Evolutionary conservation across 2,329 filamentous ascomycete species (phyloP).

Genomic region (Hypoxylon sp.): DNA sequence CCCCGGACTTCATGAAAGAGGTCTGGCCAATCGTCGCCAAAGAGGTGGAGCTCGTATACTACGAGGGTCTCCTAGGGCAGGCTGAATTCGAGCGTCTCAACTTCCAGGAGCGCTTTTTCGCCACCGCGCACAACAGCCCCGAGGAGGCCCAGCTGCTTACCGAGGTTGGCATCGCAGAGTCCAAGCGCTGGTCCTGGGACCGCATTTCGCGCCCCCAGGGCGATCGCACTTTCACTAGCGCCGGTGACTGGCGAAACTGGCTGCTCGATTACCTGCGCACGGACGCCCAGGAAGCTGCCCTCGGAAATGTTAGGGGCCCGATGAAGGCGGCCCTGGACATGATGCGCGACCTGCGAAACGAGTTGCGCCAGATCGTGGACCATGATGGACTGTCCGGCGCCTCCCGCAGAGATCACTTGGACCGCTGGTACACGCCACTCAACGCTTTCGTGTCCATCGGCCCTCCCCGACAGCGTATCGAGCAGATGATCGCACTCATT

Average conservation of each 20-base stretch:
- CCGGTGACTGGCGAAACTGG: neutral
- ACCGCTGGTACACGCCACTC: constrained; percentile 44
- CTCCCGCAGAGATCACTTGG: constrained; percentile 36
- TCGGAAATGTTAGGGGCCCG: constrained; percentile 37
- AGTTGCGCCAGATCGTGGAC: constrained; percentile 43
- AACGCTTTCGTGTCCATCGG: constrained; percentile 43
- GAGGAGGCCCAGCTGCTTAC: constrained; percentile 18
- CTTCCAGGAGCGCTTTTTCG: neutral
- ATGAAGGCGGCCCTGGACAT: constrained; percentile 43
- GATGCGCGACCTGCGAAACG: constrained; percentile 44
- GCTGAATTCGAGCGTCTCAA: constrained; percentile 1
- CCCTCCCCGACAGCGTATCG: constrained; percentile 40
- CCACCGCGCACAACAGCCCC: neutral
- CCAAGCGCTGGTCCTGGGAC: constrained; percentile 39
- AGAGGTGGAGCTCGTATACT: constrained; percentile 41
- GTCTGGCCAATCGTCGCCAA: constrained; percentile 41
- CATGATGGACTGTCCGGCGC: constrained; percentile 36
- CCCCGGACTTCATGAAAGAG: constrained; percentile 35
- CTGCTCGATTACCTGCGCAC: neutral
- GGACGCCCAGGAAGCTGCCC: constrained; percentile 16
- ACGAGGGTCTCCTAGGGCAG: constrained; percentile 25
- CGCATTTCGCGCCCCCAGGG: constrained; percentile 27
- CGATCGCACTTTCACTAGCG: constrained; percentile 8
- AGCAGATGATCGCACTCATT: constrained; percentile 43
- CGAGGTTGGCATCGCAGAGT: constrained; percentile 26